Percentiles rank a stretch among this genome's conserved stretches.
Conservation (phyloP, 495 filamentous ascomycete genomes). For the Astrocystis sublimbata region DNA sequence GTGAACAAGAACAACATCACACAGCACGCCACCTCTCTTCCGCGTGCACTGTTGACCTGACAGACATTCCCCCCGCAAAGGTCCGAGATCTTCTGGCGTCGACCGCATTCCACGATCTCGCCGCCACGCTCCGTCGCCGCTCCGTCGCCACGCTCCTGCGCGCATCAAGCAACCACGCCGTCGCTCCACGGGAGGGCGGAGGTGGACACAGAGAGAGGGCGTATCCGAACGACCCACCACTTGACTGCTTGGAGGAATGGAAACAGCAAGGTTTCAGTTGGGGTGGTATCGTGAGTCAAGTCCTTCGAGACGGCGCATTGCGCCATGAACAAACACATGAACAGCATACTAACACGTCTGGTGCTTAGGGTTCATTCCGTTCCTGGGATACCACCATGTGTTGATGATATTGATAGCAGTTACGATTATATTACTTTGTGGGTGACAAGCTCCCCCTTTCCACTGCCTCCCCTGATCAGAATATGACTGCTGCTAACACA, state of each 20-base stretch:
- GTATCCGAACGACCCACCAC: not conserved
- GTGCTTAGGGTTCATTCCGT: slow-evolving; percentile 76
- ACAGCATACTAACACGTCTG: slow-evolving; percentile 26
- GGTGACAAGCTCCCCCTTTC: slow-evolving; percentile 41
- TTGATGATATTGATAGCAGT: slow-evolving; percentile 96
- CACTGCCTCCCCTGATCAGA: not conserved
- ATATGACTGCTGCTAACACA: not conserved
- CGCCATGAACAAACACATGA: slow-evolving; percentile 5
- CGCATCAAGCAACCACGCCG: slow-evolving; percentile 30
- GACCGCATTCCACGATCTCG: slow-evolving; percentile 29
- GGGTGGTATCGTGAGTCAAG: slow-evolving; percentile 49
- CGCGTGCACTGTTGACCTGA: slow-evolving; percentile 27
- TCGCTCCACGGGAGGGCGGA: slow-evolving; percentile 45
- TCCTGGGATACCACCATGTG: slow-evolving; percentile 98
- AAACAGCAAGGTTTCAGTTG: slow-evolving; percentile 40
- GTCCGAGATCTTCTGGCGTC: slow-evolving; percentile 30
- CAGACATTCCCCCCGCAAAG: slow-evolving; percentile 22
- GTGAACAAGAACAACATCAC: slow-evolving; percentile 8
- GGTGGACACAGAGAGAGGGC: slow-evolving; percentile 33
- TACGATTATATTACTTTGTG: slow-evolving; percentile 93
- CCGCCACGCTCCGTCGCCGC: slow-evolving; percentile 16
- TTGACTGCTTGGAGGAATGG: slow-evolving; percentile 25
- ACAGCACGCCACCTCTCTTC: not conserved
- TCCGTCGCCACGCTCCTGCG: slow-evolving; percentile 28
- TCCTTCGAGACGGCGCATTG: not conserved